phyloP scores from a whole-genome alignment of 495 filamentous ascomycete genomes.

The Oleoguttula mirabilis region DNA sequence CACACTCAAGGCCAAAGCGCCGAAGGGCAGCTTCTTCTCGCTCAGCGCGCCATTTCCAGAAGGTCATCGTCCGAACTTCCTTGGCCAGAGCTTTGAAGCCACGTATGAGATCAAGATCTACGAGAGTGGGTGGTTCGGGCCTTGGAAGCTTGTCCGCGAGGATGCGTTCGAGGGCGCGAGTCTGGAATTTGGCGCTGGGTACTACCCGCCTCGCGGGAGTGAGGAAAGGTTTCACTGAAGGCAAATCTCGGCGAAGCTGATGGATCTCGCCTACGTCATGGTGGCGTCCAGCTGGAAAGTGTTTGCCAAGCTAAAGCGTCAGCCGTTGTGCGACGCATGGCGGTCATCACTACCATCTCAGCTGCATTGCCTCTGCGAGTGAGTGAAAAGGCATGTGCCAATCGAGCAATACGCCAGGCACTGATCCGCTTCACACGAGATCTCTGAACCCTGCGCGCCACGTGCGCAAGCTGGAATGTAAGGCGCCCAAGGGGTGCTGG shows the following conservation, averaged over 20 bases:
- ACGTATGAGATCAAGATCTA: conserved; percentile 28
- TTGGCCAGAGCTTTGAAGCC: conserved; percentile 35
- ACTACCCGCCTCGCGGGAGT: conserved; percentile 26
- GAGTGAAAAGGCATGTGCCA: background rate
- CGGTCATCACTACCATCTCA: background rate
- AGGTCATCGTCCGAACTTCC: conserved; percentile 31
- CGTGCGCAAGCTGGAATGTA: too few species aligned
- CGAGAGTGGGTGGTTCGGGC: conserved; percentile 23
- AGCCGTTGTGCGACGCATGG: too few species aligned
- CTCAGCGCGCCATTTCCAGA: conserved; percentile 31
- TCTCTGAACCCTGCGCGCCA: too few species aligned
- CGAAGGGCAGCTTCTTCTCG: conserved; percentile 30
- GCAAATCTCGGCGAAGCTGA: background rate
- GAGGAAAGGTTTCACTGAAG: conserved; percentile 12
- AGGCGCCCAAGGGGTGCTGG: too few species aligned
- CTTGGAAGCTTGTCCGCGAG: conserved; percentile 28
- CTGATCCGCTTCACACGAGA: too few species aligned
- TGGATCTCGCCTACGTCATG: background rate
- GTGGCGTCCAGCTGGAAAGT: background rate
- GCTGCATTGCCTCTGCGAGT: background rate
- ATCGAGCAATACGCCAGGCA: background rate
- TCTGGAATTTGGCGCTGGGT: conserved; percentile 37
- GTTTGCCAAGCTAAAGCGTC: too few species aligned
- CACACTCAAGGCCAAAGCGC: conserved; percentile 26
- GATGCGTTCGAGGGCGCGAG: conserved; percentile 30